Evolutionary conservation across 2,329 filamentous ascomycete genomes (phyloP).

Genomic region (Pseudocercospora cruenta): DNA sequence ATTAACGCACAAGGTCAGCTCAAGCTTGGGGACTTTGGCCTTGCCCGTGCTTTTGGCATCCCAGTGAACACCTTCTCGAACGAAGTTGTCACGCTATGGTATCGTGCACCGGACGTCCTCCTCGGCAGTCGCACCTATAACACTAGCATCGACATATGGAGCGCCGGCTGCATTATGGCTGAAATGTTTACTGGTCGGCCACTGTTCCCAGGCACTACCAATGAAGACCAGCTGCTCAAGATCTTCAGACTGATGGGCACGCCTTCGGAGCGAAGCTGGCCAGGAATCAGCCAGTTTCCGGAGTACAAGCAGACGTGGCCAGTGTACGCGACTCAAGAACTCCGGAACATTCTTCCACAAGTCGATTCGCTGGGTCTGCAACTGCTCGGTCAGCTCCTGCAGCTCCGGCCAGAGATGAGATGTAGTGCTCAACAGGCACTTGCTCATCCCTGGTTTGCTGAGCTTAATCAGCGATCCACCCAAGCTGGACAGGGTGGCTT

Average conservation of each 20-base stretch:
- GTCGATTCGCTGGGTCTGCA: slow-evolving; percentile 69
- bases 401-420: slow-evolving; percentile 83
- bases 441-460: slow-evolving; percentile 76
- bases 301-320: slow-evolving; percentile 93
- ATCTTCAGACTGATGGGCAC: slow-evolving; percentile 84
- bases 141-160: slow-evolving; percentile 96
- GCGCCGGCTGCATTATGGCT: slow-evolving; percentile 89
- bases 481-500: slow-evolving; percentile 29
- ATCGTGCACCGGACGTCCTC: slow-evolving; percentile 86
- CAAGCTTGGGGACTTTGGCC: slow-evolving; percentile 87
- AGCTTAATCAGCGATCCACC: slow-evolving; percentile 21
- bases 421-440: slow-evolving; percentile 89
- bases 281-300: slow-evolving; percentile 89
- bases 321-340: slow-evolving; percentile 75
- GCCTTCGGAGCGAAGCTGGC: slow-evolving; percentile 80
- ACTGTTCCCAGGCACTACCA: slow-evolving; percentile 87
- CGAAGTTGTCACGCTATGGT: slow-evolving; percentile 94
- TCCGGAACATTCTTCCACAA: slow-evolving; percentile 37
- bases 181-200: slow-evolving; percentile 96
- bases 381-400: slow-evolving; percentile 70
- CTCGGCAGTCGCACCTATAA: slow-evolving; percentile 90
- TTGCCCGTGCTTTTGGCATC: slow-evolving; percentile 88
- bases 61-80: slow-evolving; percentile 90
- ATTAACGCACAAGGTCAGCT: slow-evolving; percentile 86
- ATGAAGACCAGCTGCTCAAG: slow-evolving; percentile 94